Evolutionary conservation across 2,329 filamentous ascomycete species (phyloP).

Genomic region (Juglanconis oblonga): DNA sequence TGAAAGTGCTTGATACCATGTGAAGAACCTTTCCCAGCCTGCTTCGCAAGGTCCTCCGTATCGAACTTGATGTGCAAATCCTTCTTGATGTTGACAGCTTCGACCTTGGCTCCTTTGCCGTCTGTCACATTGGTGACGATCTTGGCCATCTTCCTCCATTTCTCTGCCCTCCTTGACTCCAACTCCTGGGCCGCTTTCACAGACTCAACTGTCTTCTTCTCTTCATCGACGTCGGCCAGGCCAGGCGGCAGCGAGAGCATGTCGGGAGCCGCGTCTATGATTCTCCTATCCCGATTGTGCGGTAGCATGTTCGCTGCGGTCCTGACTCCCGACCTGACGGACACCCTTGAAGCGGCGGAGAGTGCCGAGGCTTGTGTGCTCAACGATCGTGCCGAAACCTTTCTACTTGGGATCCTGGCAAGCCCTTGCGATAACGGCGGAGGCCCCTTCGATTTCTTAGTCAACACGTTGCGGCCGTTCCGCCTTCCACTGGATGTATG

Average conservation of each 20-base stretch:
- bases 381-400: slow-evolving; percentile 56
- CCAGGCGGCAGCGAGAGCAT: slow-evolving; percentile 62
- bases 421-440: slow-evolving; percentile 34
- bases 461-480: slow-evolving; percentile 45
- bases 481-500: slow-evolving; percentile 44
- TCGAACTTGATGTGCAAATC: slow-evolving; percentile 41
- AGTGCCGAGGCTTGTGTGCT: slow-evolving; percentile 54
- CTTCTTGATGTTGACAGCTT: slow-evolving; percentile 66
- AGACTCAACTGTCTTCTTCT: slow-evolving; percentile 49
- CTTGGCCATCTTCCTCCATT: slow-evolving; percentile 66
- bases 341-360: slow-evolving; percentile 50
- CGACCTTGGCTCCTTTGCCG: slow-evolving; percentile 60
- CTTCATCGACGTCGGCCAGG: slow-evolving; percentile 53
- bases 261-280: slow-evolving; percentile 64
- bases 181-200: slow-evolving; percentile 59
- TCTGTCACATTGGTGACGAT: slow-evolving; percentile 48
- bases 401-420: slow-evolving; percentile 48
- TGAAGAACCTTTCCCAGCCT: slow-evolving; percentile 65
- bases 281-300: slow-evolving; percentile 58
- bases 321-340: slow-evolving; percentile 53
- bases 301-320: slow-evolving; percentile 59
- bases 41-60: slow-evolving; percentile 37
- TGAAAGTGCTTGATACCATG: slow-evolving; percentile 47
- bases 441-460: slow-evolving; percentile 35
- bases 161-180: slow-evolving; percentile 61